A percentile compares a stretch with the other conserved stretches of the same genome.
These are phyloP conservation scores for Sugiyamaella chiloensis DNA, from an alignment of 805 yeast species.

Conservation along the genomic window DNA sequence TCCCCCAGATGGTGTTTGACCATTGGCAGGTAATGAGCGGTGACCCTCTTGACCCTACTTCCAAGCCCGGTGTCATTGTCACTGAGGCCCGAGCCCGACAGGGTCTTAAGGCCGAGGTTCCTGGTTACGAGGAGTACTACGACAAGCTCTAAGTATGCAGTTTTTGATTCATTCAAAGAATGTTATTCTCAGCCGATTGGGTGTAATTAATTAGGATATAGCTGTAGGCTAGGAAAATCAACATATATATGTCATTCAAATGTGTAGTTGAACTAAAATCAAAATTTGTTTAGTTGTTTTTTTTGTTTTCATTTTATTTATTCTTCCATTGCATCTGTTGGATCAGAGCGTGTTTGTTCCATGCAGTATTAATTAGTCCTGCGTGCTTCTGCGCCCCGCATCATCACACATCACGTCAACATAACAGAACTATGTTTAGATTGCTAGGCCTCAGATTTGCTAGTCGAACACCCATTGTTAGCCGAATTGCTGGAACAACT, in stretches of 20 bases:
- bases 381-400: no score
- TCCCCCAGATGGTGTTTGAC: constrained; percentile 99
- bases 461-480: not conserved
- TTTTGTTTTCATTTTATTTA: no score
- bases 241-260: no score
- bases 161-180: constrained; percentile 3
- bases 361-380: no score
- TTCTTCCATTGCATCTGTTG: no score
- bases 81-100: constrained; percentile 82
- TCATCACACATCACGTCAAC: no score
- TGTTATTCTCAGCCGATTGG: not conserved
- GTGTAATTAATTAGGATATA: constrained; percentile 2
- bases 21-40: constrained; percentile 93
- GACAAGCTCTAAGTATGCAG: constrained; percentile 40
- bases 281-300: not conserved
- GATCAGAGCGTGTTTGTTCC: no score
- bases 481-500: not conserved
- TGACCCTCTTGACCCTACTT: constrained; percentile 85
- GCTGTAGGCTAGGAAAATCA: no score
- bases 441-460: not conserved
- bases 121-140: constrained; percentile 96
- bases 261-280: constrained; percentile 1
- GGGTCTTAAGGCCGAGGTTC: constrained; percentile 96
- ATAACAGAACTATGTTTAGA: not conserved
- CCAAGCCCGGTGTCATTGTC: constrained; percentile 67